phyloP scores from a whole-genome alignment of 441 rosid species.

The Viola pubescens region DNA sequence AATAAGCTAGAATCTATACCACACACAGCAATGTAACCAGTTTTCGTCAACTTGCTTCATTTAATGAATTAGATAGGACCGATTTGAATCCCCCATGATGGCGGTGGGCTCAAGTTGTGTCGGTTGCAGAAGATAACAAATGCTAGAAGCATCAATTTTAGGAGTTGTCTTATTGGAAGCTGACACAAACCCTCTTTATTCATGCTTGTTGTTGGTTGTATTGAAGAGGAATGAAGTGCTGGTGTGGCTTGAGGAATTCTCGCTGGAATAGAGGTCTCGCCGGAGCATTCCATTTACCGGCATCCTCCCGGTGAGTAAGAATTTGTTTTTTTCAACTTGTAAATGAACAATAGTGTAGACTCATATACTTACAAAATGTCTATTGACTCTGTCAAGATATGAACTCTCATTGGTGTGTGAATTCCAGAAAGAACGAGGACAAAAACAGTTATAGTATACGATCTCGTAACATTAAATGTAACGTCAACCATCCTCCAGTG shows the following conservation, averaged over 20 bases:
- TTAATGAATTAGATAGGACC: neutral
- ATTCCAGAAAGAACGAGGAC: neutral
- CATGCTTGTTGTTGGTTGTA: slow-evolving; percentile 3
- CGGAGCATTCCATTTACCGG: neutral
- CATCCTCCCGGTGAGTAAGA: neutral
- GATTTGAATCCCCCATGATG: neutral
- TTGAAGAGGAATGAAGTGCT: slow-evolving; percentile 80
- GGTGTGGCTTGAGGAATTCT: slow-evolving; percentile 75
- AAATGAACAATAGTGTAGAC: neutral
- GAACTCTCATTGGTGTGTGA: neutral
- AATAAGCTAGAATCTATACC: neutral
- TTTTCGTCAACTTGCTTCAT: neutral
- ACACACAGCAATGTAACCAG: neutral
- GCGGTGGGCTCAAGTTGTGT: neutral
- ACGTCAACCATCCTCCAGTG: too few relatives aligned
- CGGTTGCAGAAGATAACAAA: neutral
- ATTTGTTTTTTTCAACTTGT: neutral
- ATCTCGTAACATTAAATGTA: too few relatives aligned
- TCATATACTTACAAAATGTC: neutral
- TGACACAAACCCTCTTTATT: slow-evolving; percentile 8
- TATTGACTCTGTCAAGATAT: neutral
- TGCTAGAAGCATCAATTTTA: neutral
- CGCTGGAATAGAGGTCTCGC: slow-evolving; percentile 28
- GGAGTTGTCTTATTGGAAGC: neutral
- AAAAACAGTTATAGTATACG: too few relatives aligned